Evolutionary conservation across 192 early-diverging fungal species (phyloP), one percentile per base, ranked within the genome.

Genomic region (Coemansia sp.): DNA sequence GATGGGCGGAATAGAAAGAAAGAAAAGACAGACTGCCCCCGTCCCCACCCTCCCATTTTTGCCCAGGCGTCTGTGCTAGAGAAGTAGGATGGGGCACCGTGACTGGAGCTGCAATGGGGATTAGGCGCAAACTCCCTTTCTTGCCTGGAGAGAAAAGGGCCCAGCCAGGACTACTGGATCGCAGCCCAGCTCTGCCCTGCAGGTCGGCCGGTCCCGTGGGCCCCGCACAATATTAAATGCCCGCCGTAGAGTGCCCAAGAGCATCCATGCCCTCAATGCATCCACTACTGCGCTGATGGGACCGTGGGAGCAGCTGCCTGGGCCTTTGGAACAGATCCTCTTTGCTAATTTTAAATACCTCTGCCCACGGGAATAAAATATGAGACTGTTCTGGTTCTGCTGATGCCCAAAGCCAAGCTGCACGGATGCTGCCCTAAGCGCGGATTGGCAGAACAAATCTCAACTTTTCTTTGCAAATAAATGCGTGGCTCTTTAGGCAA

Each of bases 201-300:
- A 19, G n/a, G n/a, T 4, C 47, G 7, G 47, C 19, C 53, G 35
- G 55, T n/a, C 55, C 55, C 23, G 55, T 52, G 25, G 60, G 60
- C 23, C 60, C 32, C 47, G 48, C 60, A 52, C 60, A 62, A 62
- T 56, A 56, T 56, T 56, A 56, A 37, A 19, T 5, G 29, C 3
- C 5, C n/a, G 55, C 55, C 55, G 55, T 56, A 56, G 55, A 56
- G 55, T 56, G 55, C 55, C 8, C 27, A 1, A 15, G 17, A 49
- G 47, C 32, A 32, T 32, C 6, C 32, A 32, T 32, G 32, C 32
- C 32, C 32, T 32, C 32, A 32, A 19, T 49, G 47, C 15, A 49
- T 21, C 35, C 47, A 8, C 60, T 62, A 62, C 60, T 62, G 60
- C 60, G 48, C 60, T 21, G 45, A 51, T 62, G 48, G 60, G 60